Base-by-base conservation (phyloP, 192 early-diverging fungal genomes). In the Endogone sp. region DNA sequence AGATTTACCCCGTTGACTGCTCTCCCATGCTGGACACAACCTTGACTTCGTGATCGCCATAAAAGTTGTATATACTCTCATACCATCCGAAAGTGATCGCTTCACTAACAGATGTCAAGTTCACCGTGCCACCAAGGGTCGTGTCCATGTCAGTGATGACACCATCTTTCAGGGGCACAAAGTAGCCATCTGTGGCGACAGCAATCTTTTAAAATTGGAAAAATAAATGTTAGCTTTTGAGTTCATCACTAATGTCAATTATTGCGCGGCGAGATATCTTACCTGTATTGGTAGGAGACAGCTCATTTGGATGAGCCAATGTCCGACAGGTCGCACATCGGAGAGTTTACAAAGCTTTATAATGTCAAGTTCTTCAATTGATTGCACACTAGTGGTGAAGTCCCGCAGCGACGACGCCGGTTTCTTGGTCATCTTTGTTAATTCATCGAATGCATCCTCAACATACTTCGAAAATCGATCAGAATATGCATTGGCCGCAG, bases 11-110 rank as follows among this genome's bases (percentile, higher is more conserved):
- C 21, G 63, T 65, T 3, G 70, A 71, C 64, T 71, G 70, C 25
- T 71, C 70, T 11, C 70, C 70, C 70, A 71, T 71, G 2, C 58
- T 61, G 10, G 70, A 71, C 26, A 71, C 56, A 3, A 71, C 70
- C 56, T 71, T 71, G 24, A 71, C 70, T 32, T 64, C 30, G n/a
- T 49, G 22, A 30, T 66, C 25, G 21, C 58, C 70, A 37, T 66
- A 66, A 58, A 65, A 37, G 29, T 71, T 60, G 30, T 65, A 66
- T 21, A 49, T 16, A 49, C 37, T 49, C 1, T 49, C 37, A 49
- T 49, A 49, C 37, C 37, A 49, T 49, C 37, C 37, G 16, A 49
- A 49, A 1, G 37, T 49, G 16, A 49, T 49, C 16, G 37, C 37
- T 49, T 49, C 37, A 65, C 66, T 11, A 1, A 49, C 16, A 49